Evolutionary conservation across 345 rosid genomes (phyloP), one percentile per base, ranked within the genome.

Genomic region (Populus davidiana): DNA sequence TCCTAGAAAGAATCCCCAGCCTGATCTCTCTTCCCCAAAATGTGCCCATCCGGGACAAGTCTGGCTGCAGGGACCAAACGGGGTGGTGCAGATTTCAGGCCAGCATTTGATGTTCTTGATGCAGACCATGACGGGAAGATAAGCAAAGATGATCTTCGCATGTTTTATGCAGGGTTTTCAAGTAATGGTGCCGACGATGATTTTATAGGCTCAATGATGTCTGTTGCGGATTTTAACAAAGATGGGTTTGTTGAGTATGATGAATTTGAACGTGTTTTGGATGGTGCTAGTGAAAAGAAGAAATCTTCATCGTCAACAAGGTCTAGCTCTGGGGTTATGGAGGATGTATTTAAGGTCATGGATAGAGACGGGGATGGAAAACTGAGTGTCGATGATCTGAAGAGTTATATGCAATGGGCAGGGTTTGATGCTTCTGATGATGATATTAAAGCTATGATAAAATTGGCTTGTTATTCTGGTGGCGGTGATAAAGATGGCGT

Each of bases 101-200:
- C 90, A 16, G 98, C 98, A 3, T 94, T 94, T 77, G 95, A 94
- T 50, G 81, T 90, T 47, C 83, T 94, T n/a, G 98, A 94, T 82
- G 86, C 90, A 0, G 98, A 94, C 86, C 93, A 67, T 54, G 98
- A 94, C 65, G 98, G 98, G 5, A 93, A 86, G 90, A 94, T 94
- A 63, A 91, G 98, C 92, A 72, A 83, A 14, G 94, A 89, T 27
- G 98, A 93, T 59, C 85, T 93, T 63, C 84, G 87, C 1, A 56
- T 77, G 70, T 93, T 93, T 75, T 94, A 88, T 87, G 73, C 88
- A 0, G 94, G 89, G 8, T 65, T 81, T 23, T 41, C 84, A 2
- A 36, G 44, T 23, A 72, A 78, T 17, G 82, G 6, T 59, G 70
- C 41, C 16, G 66, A 85, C 7, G 86, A 89, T 8, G 92, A 86